phyloP scores from a whole-genome alignment of 2,329 filamentous ascomycete genomes.

The Blastomyces percursus region DNA sequence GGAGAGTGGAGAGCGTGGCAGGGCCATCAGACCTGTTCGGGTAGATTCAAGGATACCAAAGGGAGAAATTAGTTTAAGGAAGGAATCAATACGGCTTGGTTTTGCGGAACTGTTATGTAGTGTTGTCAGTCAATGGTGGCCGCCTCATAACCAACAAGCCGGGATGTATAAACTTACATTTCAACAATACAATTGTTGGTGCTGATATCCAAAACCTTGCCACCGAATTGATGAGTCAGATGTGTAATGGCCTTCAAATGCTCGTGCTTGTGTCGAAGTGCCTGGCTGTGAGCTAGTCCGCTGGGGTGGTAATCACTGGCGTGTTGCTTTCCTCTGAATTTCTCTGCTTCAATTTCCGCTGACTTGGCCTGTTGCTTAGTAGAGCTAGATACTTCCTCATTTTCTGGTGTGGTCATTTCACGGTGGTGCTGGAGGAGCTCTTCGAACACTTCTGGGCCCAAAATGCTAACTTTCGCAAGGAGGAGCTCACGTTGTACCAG shows the following conservation, averaged over 20 bases:
- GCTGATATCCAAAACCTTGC: slow-evolving; percentile 95
- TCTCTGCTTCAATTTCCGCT: not conserved
- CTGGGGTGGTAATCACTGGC: slow-evolving; percentile 73
- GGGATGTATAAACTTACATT: slow-evolving; percentile 53
- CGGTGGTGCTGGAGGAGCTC: slow-evolving; percentile 91
- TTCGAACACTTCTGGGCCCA: slow-evolving; percentile 97
- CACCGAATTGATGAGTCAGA: slow-evolving; percentile 92
- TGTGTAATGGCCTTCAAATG: slow-evolving; percentile 94
- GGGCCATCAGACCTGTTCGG: slow-evolving; percentile 89
- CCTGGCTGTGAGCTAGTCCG: slow-evolving; percentile 74
- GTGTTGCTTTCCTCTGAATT: slow-evolving; percentile 20
- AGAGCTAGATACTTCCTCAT: slow-evolving; percentile 21
- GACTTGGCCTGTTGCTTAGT: not conserved
- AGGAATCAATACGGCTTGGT: slow-evolving; percentile 85
- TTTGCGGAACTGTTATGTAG: slow-evolving; percentile 62
- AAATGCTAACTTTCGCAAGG: slow-evolving; percentile 89
- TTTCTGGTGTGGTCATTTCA: slow-evolving; percentile 59
- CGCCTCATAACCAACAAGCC: slow-evolving; percentile 8
- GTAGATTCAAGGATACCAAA: slow-evolving; percentile 97
- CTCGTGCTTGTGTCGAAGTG: slow-evolving; percentile 91
- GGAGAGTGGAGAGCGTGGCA: slow-evolving; percentile 82
- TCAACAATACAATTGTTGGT: slow-evolving; percentile 98
- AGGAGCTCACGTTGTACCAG: slow-evolving; percentile 93
- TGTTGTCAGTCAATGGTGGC: slow-evolving; percentile 13
- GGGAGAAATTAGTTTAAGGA: slow-evolving; percentile 86